These are phyloP conservation scores for Ogataea corticis DNA, from an alignment of 805 yeast species.

Conservation along the genomic window DNA sequence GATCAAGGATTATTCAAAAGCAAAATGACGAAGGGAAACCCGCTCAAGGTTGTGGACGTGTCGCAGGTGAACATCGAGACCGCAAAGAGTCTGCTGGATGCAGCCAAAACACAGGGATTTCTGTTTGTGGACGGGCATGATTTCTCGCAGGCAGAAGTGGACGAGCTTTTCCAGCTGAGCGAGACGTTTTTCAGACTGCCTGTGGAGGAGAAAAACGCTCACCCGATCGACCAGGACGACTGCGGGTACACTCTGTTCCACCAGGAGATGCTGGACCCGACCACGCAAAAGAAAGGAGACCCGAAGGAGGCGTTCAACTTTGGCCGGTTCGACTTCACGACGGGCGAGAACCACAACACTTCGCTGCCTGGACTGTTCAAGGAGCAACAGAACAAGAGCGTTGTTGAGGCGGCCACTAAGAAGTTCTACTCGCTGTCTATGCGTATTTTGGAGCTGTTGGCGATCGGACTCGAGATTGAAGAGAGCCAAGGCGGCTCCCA, in stretches of 20 bases:
- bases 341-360: slow-evolving; percentile 41
- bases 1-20: not conserved
- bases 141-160: slow-evolving; percentile 44
- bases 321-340: slow-evolving; percentile 48
- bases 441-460: slow-evolving; percentile 46
- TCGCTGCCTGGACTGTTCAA: slow-evolving; percentile 52
- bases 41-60: slow-evolving; percentile 49
- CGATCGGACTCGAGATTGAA: slow-evolving; percentile 59
- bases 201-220: slow-evolving; percentile 34
- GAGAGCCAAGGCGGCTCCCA: slow-evolving; percentile 45
- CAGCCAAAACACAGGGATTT: slow-evolving; percentile 53
- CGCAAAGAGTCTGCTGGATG: slow-evolving; percentile 42
- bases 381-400: slow-evolving; percentile 37
- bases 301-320: slow-evolving; percentile 72
- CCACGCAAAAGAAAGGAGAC: slow-evolving; percentile 44
- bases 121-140: slow-evolving; percentile 54
- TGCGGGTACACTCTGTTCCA: slow-evolving; percentile 44
- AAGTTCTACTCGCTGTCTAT: slow-evolving; percentile 7
- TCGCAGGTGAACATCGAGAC: slow-evolving; percentile 32
- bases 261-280: slow-evolving; percentile 40
- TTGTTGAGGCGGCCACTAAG: slow-evolving; percentile 29
- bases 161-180: slow-evolving; percentile 31
- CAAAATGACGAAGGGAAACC: slow-evolving; percentile 29
- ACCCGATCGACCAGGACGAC: slow-evolving; percentile 38
- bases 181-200: slow-evolving; percentile 42